Percentiles rank a stretch among this genome's conserved stretches.
Conservation (phyloP, 73 alveolate species). For the Symbiodinium natans region DNA sequence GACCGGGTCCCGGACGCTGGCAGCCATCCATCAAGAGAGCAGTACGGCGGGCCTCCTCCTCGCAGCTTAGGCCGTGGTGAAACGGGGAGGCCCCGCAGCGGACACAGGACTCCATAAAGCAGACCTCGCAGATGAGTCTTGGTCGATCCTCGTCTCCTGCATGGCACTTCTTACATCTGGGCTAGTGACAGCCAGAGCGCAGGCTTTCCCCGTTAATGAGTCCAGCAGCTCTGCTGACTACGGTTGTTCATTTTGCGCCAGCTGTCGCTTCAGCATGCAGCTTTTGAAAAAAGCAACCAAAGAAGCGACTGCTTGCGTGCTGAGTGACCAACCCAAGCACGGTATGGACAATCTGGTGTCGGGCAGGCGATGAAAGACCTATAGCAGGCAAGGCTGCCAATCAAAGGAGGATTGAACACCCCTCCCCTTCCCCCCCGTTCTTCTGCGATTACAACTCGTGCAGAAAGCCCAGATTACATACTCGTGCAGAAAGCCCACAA, state of each 20-base stretch:
- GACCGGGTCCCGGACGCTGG: background rate
- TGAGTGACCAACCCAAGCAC: background rate
- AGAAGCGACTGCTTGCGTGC: no score
- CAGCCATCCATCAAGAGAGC: background rate
- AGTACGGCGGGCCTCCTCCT: constrained; percentile 7
- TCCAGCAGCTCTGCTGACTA: no score
- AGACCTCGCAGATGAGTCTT: background rate
- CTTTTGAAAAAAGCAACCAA: no score
- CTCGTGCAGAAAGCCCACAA: no score
- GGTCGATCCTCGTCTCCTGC: background rate
- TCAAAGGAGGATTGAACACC: background rate
- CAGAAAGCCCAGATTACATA: no score
- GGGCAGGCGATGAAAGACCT: constrained; percentile 25
- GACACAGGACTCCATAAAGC: constrained; percentile 18
- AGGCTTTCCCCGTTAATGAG: no score
- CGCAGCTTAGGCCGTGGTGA: constrained; percentile 35
- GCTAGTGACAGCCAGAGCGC: no score
- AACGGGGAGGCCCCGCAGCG: constrained; percentile 27
- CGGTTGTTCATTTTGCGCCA: no score
- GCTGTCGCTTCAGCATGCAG: no score
- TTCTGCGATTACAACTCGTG: no score
- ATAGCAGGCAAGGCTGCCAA: no score
- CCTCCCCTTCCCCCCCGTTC: no score
- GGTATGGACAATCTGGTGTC: constrained; percentile 7
- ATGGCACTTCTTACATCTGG: background rate